phyloP scores from a whole-genome alignment of 1,284 basidiomycete species.

The Trichosporon asahii region DNA sequence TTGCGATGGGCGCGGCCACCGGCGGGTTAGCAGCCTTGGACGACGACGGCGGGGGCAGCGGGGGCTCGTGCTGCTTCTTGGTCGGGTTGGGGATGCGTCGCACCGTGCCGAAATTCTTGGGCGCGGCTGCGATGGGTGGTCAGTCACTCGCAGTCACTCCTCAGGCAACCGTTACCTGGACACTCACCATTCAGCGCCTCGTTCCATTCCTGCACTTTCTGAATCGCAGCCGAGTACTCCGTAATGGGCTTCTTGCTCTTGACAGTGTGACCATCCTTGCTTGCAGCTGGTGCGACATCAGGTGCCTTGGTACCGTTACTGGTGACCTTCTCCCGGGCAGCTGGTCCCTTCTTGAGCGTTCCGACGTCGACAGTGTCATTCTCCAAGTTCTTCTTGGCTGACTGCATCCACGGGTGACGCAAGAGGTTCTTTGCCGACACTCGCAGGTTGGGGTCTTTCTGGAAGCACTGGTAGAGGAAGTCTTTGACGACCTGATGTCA shows the following conservation, averaged over 20 bases:
- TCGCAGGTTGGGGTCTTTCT: constrained; percentile 92
- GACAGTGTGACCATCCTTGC: constrained; percentile 45
- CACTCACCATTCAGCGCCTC: constrained; percentile 82
- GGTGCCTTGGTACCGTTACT: constrained; percentile 50
- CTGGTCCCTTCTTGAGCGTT: constrained; percentile 3
- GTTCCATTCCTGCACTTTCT: constrained; percentile 97
- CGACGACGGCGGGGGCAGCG: not conserved
- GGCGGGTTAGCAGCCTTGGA: not conserved
- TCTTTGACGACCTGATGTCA: constrained; percentile 77
- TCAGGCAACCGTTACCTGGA: not conserved
- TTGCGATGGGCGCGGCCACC: constrained; percentile 7
- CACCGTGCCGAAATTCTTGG: constrained; percentile 48
- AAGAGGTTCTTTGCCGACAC: constrained; percentile 90
- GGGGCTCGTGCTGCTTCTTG: constrained; percentile 9
- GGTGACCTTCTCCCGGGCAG: constrained; percentile 1
- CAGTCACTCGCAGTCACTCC: not conserved
- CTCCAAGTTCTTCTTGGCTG: constrained; percentile 52
- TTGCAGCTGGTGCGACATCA: constrained; percentile 1
- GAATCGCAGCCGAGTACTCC: constrained; percentile 87
- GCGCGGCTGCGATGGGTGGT: constrained; percentile 51
- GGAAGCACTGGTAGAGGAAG: constrained; percentile 95
- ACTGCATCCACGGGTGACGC: constrained; percentile 91
- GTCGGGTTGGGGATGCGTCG: constrained; percentile 17
- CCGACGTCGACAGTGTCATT: not conserved
- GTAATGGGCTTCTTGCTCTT: constrained; percentile 60